Conservation (phyloP, 495 filamentous ascomycete species). For the Xylaria longipes region DNA sequence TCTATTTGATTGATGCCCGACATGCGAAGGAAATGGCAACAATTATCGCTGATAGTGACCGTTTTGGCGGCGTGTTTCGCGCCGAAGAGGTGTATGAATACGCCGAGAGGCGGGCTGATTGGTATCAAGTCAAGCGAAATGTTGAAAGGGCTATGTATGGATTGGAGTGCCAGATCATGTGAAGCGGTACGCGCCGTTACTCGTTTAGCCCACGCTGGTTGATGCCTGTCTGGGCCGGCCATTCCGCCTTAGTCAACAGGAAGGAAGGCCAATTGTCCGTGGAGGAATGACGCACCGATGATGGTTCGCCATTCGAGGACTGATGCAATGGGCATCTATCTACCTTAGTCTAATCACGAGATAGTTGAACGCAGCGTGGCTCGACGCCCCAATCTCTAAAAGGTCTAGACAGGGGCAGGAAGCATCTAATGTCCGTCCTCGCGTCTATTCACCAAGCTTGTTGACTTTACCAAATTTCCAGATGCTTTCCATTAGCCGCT, state of each 20-base stretch:
- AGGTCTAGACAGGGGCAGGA: background rate
- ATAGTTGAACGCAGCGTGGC: slow-evolving; percentile 2
- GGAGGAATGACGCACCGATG: background rate
- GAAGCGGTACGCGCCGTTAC: slow-evolving; percentile 32
- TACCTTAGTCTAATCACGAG: background rate
- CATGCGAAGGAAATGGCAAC: slow-evolving; percentile 95
- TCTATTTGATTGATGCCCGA: slow-evolving; percentile 86
- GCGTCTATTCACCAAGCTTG: slow-evolving; percentile 16
- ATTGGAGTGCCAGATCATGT: slow-evolving; percentile 88
- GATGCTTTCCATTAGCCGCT: background rate
- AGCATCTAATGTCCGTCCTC: background rate
- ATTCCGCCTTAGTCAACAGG: background rate
- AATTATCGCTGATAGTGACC: slow-evolving; percentile 88
- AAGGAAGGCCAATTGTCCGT: background rate
- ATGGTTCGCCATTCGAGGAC: background rate
- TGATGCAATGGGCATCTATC: background rate
- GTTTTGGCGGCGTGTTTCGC: slow-evolving; percentile 90
- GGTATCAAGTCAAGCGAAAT: slow-evolving; percentile 83
- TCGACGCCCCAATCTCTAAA: background rate
- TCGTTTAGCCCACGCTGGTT: background rate
- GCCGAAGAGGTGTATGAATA: slow-evolving; percentile 98
- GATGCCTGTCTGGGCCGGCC: background rate
- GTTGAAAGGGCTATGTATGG: slow-evolving; percentile 99
- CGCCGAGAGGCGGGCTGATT: slow-evolving; percentile 91
- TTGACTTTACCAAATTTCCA: background rate